Conservation (phyloP, 2,329 filamentous ascomycete genomes). For the Aspergillus aculeatinus region DNA sequence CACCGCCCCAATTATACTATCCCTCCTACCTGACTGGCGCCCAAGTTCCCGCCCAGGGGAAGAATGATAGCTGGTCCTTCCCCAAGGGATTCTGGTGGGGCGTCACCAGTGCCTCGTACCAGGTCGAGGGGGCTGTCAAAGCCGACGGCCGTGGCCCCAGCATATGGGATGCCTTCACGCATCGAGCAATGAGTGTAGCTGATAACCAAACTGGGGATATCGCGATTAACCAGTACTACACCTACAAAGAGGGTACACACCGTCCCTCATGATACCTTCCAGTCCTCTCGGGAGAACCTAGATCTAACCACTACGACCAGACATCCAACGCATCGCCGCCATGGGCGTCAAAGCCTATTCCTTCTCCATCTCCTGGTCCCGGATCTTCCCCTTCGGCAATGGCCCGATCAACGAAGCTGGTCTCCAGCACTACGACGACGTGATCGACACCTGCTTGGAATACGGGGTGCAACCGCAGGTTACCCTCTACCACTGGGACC, state of each 20-base stretch:
- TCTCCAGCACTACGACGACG: conserved; percentile 46
- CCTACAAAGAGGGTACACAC: conserved; percentile 45
- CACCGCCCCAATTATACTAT: conserved; percentile 1
- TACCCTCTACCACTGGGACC: conserved; percentile 45
- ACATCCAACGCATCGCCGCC: not conserved
- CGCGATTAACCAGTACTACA: conserved; percentile 47
- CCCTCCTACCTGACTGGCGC: not conserved
- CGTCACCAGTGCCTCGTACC: conserved; percentile 40
- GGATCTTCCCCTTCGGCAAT: conserved; percentile 48
- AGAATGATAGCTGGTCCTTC: not conserved
- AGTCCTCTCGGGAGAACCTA: not conserved
- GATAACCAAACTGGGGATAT: conserved; percentile 48
- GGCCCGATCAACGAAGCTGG: conserved; percentile 46
- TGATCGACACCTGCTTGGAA: conserved; percentile 43
- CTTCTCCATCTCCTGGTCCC: conserved; percentile 48
- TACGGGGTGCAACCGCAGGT: conserved; percentile 43
- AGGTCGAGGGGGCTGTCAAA: conserved; percentile 44
- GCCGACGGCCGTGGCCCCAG: conserved; percentile 39
- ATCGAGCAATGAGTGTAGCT: conserved; percentile 30
- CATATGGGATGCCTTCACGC: conserved; percentile 39
- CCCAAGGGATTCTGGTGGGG: conserved; percentile 38
- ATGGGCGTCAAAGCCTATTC: conserved; percentile 30
- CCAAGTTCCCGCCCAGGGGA: not conserved
- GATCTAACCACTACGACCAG: conserved; percentile 16
- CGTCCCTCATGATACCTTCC: not conserved